Base-by-base conservation (phyloP, 208 protist genomes). In the Wallacemonas rigidus region DNA sequence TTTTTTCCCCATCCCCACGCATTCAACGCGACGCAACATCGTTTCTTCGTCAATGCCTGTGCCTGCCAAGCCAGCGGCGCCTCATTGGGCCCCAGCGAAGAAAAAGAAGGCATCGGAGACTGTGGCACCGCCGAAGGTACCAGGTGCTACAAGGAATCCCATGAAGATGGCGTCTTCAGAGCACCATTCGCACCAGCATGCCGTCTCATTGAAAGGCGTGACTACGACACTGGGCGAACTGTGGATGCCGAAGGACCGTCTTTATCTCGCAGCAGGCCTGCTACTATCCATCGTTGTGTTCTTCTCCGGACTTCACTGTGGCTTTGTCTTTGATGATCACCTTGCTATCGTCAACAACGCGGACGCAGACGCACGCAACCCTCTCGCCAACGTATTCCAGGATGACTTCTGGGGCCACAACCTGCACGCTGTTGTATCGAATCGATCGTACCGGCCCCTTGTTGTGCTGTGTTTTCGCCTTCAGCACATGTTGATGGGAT, bases 291-390 rank as follows among this genome's bases (percentile, higher is more conserved):
- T 75, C 3, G 58, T 70, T 7, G 12, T 88, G 26, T 86, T 85
- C 61, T 77, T 65, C 43, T 83, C 78, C 39, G 71, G 81, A 48
- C 35, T 89, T 9, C 15, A 17, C 2, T 71, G 67, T 15, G 62
- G 81, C n/a, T 44, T 91, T 35, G 77, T 85, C 1, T 93, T 92
- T 67, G 90, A 95, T 71, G 90, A 95, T 54, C 77, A 88, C 63
- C 69, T 91, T 1, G 90, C 90, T 6, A 81, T 95, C 36, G 56
- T 54, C 1, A 67, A 69, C 2, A 90, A 91, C 65, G 17, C 56
- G 3, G 88, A 89, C 48, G 35, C 81, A 2, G 71, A 85, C 70
- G 73, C 72, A 26, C 51, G 50, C 9, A 73, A 26, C 4, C 57
- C 81, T 12, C 51, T 86, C 4, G 57, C 55, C 11, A 67, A 74